phyloP scores from a whole-genome alignment of 2,329 filamentous ascomycete genomes.

The Myriosclerotinia duriaeana region DNA sequence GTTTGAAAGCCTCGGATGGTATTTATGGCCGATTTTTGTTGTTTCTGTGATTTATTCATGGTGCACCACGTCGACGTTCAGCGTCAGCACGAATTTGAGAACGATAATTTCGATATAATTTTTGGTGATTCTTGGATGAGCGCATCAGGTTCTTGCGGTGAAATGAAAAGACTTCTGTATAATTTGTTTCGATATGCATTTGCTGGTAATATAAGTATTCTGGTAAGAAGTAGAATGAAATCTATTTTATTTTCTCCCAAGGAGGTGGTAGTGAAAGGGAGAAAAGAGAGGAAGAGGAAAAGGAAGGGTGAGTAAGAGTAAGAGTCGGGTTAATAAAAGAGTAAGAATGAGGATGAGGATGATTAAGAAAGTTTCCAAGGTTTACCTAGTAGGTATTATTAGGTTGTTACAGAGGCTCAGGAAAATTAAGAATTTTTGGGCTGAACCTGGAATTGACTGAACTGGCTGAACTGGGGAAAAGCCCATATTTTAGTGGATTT shows the following conservation, averaged over 20 bases:
- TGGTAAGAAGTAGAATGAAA: neutral
- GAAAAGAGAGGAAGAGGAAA: neutral
- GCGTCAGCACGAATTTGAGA: constrained; percentile 41
- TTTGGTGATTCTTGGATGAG: constrained; percentile 37
- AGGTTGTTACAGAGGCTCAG: neutral
- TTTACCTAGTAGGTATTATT: neutral
- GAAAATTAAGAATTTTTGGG: neutral
- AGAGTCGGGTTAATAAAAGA: too few relatives aligned
- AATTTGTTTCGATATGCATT: constrained; percentile 41
- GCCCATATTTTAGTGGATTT: too few relatives aligned
- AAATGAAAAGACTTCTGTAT: constrained; percentile 29
- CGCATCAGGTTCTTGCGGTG: constrained; percentile 37
- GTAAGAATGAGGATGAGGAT: neutral
- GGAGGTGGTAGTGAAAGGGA: constrained; percentile 1
- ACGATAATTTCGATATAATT: constrained; percentile 40
- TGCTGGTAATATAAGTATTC: constrained; percentile 28
- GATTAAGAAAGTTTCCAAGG: constrained; percentile 12
- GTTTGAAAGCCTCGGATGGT: constrained; percentile 42
- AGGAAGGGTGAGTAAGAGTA: neutral
- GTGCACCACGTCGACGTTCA: constrained; percentile 41
- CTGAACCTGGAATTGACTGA: neutral
- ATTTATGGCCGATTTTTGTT: constrained; percentile 35
- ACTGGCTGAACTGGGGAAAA: constrained; percentile 1
- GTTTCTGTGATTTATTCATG: constrained; percentile 24
- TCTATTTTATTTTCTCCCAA: neutral